phyloP scores from a whole-genome alignment of 257 asterid species.

The Fraxinus cuspidata region DNA sequence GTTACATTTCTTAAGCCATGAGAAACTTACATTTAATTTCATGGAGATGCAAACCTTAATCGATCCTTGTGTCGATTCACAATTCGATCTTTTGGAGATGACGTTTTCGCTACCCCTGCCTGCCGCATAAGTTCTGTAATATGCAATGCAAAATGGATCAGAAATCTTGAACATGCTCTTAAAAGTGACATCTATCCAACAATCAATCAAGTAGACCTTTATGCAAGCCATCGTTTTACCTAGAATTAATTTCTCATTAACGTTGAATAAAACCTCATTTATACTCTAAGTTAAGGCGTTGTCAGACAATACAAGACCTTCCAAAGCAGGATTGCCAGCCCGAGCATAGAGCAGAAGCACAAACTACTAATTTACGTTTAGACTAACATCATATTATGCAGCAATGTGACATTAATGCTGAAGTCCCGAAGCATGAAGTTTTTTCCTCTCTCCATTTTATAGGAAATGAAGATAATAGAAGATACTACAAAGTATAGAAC shows the following conservation, averaged over 20 bases:
- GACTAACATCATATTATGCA: not conserved
- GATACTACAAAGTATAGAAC: not conserved
- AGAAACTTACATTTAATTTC: conserved; percentile 42
- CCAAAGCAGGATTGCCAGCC: not conserved
- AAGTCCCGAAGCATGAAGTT: not conserved
- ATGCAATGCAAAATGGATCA: conserved; percentile 24
- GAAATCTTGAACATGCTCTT: conserved; percentile 11
- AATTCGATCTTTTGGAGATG: conserved; percentile 78
- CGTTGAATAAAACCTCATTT: not conserved
- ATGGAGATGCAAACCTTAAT: conserved; percentile 70
- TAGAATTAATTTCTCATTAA: not conserved
- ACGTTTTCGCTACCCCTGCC: conserved; percentile 65
- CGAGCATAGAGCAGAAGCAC: not conserved
- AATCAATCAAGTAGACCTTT: not conserved
- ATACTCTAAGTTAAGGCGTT: not conserved
- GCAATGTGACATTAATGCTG: not conserved
- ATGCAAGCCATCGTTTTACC: not conserved
- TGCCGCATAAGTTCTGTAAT: conserved; percentile 86
- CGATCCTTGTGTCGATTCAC: conserved; percentile 60
- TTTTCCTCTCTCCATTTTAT: conserved; percentile 1
- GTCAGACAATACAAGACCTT: not conserved
- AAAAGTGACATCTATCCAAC: not conserved
- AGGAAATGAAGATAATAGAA: not conserved
- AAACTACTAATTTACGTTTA: not conserved
- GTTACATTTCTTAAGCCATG: not conserved